Percentiles rank a stretch among this genome's conserved stretches.
phyloP scores from a whole-genome alignment of 1,284 basidiomycete genomes.

The Testicularia cyperi region DNA sequence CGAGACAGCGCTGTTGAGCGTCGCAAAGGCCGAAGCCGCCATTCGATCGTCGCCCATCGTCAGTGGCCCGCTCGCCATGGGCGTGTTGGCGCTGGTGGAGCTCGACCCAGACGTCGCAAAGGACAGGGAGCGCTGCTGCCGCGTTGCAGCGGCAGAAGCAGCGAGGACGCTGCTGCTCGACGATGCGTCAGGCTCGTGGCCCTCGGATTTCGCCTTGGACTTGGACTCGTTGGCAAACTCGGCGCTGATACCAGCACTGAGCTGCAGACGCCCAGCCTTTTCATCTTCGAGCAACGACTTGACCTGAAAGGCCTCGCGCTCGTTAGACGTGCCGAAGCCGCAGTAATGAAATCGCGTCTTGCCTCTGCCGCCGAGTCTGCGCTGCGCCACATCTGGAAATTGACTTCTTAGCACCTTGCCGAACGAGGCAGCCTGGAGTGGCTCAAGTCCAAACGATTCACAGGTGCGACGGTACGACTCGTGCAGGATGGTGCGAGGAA shows the following conservation, averaged over 20 bases:
- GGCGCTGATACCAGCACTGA: slow-evolving; percentile 35
- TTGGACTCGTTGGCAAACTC: slow-evolving; percentile 20
- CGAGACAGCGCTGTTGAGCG: slow-evolving; percentile 24
- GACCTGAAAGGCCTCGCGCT: slow-evolving; percentile 37
- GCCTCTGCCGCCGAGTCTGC: slow-evolving; percentile 31
- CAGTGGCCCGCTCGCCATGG: slow-evolving; percentile 1
- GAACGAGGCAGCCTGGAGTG: slow-evolving; percentile 39
- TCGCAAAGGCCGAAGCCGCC: slow-evolving; percentile 36
- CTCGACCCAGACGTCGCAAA: not conserved
- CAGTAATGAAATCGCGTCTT: slow-evolving; percentile 47
- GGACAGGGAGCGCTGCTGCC: not conserved
- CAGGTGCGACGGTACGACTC: slow-evolving; percentile 41
- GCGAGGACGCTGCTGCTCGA: not conserved
- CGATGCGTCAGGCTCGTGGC: slow-evolving; percentile 16
- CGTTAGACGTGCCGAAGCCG: slow-evolving; percentile 39
- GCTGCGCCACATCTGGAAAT: slow-evolving; percentile 35
- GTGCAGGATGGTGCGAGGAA: slow-evolving; percentile 38
- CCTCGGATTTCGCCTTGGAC: slow-evolving; percentile 15
- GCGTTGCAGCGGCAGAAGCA: not conserved
- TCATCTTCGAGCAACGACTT: slow-evolving; percentile 41
- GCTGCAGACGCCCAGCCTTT: slow-evolving; percentile 34
- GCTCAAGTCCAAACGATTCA: slow-evolving; percentile 32
- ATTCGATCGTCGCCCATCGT: slow-evolving; percentile 16
- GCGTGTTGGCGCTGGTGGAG: not conserved
- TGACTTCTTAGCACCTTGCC: slow-evolving; percentile 42